phyloP scores from a whole-genome alignment of 2,329 filamentous ascomycete species.

The Aureobasidium sp. region DNA sequence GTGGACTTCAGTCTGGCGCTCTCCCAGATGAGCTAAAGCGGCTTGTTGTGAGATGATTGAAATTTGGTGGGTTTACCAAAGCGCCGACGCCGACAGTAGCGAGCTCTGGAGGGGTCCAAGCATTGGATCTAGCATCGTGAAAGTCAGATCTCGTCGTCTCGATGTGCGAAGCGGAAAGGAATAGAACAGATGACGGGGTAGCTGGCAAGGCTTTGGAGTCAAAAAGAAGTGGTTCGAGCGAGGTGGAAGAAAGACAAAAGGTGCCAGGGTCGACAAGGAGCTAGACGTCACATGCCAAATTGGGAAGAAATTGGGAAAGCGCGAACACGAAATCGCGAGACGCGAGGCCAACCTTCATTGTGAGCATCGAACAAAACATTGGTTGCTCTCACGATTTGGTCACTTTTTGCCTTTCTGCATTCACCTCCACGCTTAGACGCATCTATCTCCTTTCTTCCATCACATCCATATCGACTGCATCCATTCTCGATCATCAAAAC shows the following conservation, averaged over 20 bases:
- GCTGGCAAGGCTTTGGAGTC: neutral
- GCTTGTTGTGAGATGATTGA: neutral
- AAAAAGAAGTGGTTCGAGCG: neutral
- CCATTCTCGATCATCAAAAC: neutral
- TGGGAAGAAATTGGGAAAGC: neutral
- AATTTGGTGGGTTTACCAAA: neutral
- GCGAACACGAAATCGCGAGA: neutral
- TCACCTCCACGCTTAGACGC: neutral
- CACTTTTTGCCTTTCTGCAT: slow-evolving; percentile 5
- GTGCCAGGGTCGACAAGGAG: neutral
- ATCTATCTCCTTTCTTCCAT: neutral
- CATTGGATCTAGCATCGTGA: neutral
- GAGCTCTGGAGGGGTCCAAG: neutral
- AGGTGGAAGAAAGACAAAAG: neutral
- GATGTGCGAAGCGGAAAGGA: neutral
- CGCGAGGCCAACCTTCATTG: neutral
- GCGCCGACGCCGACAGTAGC: neutral
- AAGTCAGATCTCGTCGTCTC: neutral
- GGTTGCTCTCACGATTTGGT: neutral
- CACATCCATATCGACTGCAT: neutral
- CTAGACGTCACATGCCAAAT: neutral
- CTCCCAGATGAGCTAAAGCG: slow-evolving; percentile 15
- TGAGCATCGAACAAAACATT: neutral
- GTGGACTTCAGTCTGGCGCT: slow-evolving; percentile 16
- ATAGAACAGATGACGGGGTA: neutral